Percentiles rank a stretch among this genome's conserved stretches.
phyloP scores from a whole-genome alignment of 169 alveolate genomes.

The Eimeria falciformis region DNA sequence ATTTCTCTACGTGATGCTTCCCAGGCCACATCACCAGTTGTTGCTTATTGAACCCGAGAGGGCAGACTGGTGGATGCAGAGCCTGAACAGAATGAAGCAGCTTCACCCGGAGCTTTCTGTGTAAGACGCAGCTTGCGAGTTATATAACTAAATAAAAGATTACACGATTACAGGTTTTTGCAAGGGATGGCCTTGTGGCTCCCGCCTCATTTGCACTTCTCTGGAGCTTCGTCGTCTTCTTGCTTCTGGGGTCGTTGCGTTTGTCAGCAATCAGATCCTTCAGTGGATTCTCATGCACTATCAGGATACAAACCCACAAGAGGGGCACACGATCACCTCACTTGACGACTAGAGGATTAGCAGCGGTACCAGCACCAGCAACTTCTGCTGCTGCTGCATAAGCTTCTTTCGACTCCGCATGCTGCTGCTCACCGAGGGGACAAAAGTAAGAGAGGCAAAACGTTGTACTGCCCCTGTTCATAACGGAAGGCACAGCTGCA shows the following conservation, averaged over 20 bases:
- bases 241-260: not conserved
- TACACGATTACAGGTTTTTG: too few species aligned
- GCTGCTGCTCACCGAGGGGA: too few species aligned
- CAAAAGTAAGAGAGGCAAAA: too few species aligned
- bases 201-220: too few species aligned
- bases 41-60: slow-evolving; percentile 19
- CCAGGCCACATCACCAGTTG: slow-evolving; percentile 2
- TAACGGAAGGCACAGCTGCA: too few species aligned
- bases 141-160: too few species aligned
- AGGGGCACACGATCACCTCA: not conserved
- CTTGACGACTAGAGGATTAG: not conserved
- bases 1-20: too few species aligned
- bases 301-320: slow-evolving; percentile 19
- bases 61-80: slow-evolving; percentile 71
- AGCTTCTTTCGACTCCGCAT: not conserved
- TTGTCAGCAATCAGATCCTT: slow-evolving; percentile 67
- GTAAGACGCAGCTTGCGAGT: not conserved
- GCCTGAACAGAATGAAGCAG: slow-evolving; percentile 43
- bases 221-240: not conserved
- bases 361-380: slow-evolving; percentile 16
- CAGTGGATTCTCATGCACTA: slow-evolving; percentile 71
- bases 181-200: too few species aligned
- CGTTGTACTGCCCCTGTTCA: too few species aligned
- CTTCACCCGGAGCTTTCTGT: slow-evolving; percentile 50
- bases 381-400: not conserved